Base-by-base conservation (phyloP, 495 filamentous ascomycete genomes). In the Neurospora intermedia region DNA sequence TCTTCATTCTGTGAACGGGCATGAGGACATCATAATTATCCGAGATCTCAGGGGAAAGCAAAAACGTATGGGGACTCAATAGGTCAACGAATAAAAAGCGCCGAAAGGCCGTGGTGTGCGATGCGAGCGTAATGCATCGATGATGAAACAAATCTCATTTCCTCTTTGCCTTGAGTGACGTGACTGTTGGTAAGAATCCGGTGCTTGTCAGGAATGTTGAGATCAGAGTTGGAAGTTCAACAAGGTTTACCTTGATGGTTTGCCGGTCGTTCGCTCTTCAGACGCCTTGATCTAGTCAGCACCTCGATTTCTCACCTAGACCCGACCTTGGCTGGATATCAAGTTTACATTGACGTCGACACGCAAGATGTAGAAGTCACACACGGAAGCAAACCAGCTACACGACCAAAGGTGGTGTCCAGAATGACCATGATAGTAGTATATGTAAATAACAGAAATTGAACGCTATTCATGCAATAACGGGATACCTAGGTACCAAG, bases 41-140 rank as follows among this genome's bases (percentile, higher is more conserved):
- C 54, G 54, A 66, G 54, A 66, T 66, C 54, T 66, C 27, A 66
- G 2, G 54, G 54, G 54, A 18, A 66, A 66, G 54, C 54, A 66
- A 66, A 66, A 66, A 9, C 27, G 54, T 66, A 35, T 66, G 54
- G 54, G 54, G 54, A 66, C 54, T 66, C 54, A 62, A 62, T 66
- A 66, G 54, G 54, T 66, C 54, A 35, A 66, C 54, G 54, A 66
- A 35, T 66, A 66, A 66, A 66, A 66, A 66, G 54, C 54, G 54
- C 54, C 54, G 54, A 66, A 66, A 66, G 54, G 54, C 54, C 54
- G 54, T 66, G 54, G 54, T 66, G 54, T 66, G 54, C 54, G 54
- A 66, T 66, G 54, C 54, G 54, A 66, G 54, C 54, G 54, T 66
- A 66, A 66, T 66, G 54, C 54, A 66, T 66, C 54, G 54, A 66